A percentile compares a stretch with the other conserved stretches of the same genome.
Conservation (phyloP, 768 basidiomycete genomes). For the Hemileccinum rubropunctum region DNA sequence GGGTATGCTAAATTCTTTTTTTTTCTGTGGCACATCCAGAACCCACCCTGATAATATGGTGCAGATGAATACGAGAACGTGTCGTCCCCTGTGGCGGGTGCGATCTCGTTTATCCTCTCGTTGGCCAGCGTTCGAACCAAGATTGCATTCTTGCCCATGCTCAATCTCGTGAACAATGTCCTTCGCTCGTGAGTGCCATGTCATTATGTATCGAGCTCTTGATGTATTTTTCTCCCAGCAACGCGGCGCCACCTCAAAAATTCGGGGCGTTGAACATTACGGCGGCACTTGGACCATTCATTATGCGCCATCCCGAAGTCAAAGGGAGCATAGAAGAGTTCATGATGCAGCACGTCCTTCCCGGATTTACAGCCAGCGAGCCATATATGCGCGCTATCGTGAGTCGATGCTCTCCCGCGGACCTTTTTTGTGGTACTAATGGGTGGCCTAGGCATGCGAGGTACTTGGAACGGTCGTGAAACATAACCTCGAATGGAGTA, state of each 20-base stretch:
- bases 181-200: constrained; percentile 53
- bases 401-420: constrained; percentile 28
- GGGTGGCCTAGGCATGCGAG: constrained; percentile 63
- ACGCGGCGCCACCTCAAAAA: constrained; percentile 57
- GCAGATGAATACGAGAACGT: constrained; percentile 81
- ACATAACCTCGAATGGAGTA: constrained; percentile 62
- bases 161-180: constrained; percentile 75
- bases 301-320: constrained; percentile 83
- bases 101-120: constrained; percentile 76
- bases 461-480: constrained; percentile 75
- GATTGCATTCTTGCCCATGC: constrained; percentile 75
- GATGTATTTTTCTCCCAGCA: constrained; percentile 26
- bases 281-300: constrained; percentile 69
- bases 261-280: constrained; percentile 88
- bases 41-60: background rate
- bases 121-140: constrained; percentile 80
- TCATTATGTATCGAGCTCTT: background rate
- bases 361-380: constrained; percentile 62
- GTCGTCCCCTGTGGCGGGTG: constrained; percentile 72
- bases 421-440: background rate
- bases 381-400: constrained; percentile 79
- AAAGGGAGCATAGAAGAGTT: constrained; percentile 76
- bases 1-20: constrained; percentile 43
- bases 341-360: constrained; percentile 68
- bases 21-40: background rate